Conservation (phyloP, 108 stramenopile genomes). For the Craspedostauros australis region DNA sequence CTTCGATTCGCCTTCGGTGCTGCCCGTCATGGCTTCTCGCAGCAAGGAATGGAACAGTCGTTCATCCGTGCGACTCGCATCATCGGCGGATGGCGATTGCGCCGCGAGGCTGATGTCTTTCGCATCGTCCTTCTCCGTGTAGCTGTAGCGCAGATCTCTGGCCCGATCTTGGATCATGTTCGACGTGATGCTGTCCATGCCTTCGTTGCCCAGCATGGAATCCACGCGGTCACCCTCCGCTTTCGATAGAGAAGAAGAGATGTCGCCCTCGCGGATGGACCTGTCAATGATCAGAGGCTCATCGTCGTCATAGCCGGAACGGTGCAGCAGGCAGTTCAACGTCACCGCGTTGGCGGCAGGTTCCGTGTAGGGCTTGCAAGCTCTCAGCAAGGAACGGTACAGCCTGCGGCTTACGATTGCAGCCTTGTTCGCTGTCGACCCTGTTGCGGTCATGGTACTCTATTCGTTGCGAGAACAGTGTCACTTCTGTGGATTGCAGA, state of each 20-base stretch:
- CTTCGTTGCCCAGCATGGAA: background rate
- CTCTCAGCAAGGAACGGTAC: conserved; percentile 64
- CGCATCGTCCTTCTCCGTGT: background rate
- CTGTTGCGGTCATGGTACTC: too few species aligned
- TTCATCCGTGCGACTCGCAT: conserved; percentile 2
- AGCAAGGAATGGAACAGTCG: conserved; percentile 58
- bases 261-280: background rate
- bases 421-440: background rate
- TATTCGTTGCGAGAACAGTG: too few species aligned
- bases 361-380: conserved; percentile 49
- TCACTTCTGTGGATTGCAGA: too few species aligned
- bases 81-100: background rate
- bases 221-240: background rate
- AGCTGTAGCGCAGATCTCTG: conserved; percentile 14
- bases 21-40: conserved; percentile 46
- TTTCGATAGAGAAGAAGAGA: too few species aligned
- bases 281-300: background rate
- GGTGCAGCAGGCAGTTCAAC: conserved; percentile 50
- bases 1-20: conserved; percentile 9
- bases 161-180: conserved; percentile 11
- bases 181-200: too few species aligned
- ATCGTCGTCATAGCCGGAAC: conserved; percentile 57
- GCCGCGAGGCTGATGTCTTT: background rate
- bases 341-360: conserved; percentile 38
- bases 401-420: conserved; percentile 17